These are phyloP conservation scores for Phytophthora agathidicida DNA, from an alignment of 352 stramenopile genomes.

Conservation along the genomic window DNA sequence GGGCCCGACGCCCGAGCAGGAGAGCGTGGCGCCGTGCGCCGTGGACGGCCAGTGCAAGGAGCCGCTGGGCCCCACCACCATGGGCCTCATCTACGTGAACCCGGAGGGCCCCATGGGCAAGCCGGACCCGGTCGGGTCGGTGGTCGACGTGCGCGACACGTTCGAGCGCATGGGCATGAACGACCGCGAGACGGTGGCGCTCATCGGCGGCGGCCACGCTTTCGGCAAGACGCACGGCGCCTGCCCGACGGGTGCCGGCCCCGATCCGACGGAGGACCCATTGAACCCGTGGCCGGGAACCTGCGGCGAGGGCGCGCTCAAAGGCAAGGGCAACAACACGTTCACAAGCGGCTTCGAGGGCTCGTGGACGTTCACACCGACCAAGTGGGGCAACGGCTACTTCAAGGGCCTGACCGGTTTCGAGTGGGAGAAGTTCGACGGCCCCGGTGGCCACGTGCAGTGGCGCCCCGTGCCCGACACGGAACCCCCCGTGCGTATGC, in stretches of 20 bases:
- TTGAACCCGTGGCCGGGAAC: constrained; percentile 61
- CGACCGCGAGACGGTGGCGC: constrained; percentile 94
- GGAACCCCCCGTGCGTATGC: constrained; percentile 76
- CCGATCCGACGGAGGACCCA: constrained; percentile 48
- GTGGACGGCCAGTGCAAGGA: constrained; percentile 56
- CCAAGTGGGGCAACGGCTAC: constrained; percentile 95
- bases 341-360: constrained; percentile 86
- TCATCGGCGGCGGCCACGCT: constrained; percentile 91
- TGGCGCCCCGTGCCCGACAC: constrained; percentile 68
- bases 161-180: constrained; percentile 94
- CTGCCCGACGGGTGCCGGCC: constrained; percentile 50
- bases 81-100: constrained; percentile 81
- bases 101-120: constrained; percentile 62
- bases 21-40: constrained; percentile 46
- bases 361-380: constrained; percentile 86
- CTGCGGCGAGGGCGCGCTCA: constrained; percentile 47
- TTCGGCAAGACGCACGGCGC: constrained; percentile 92
- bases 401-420: constrained; percentile 84
- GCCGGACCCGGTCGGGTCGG: constrained; percentile 88
- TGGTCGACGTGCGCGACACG: constrained; percentile 91
- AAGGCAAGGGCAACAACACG: constrained; percentile 69
- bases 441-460: constrained; percentile 68
- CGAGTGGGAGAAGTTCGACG: constrained; percentile 85
- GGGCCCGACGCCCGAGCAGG: constrained; percentile 44
- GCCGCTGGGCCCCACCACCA: constrained; percentile 60